Percentiles rank a stretch among this genome's conserved stretches.
Evolutionary conservation across 2,329 filamentous ascomycete species (phyloP).

Genomic region (Trichophyton benhamiae): DNA sequence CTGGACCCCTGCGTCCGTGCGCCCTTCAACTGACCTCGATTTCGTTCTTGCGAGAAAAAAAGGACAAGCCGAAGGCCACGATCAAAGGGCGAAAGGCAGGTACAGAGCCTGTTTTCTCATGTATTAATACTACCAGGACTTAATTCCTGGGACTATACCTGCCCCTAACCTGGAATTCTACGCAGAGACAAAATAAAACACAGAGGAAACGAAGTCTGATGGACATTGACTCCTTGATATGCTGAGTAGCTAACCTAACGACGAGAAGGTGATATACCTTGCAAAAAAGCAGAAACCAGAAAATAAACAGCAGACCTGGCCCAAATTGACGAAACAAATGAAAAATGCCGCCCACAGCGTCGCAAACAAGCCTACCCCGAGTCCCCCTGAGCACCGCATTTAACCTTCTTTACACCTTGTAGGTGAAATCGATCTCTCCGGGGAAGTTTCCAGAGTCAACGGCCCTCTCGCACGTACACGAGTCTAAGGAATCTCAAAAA

Average conservation of each 20-base stretch:
- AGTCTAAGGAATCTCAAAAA: conserved; percentile 34
- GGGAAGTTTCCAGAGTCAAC: conserved; percentile 50
- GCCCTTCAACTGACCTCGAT: background rate
- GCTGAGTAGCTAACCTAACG: background rate
- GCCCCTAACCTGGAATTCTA: background rate
- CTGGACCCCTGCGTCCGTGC: background rate
- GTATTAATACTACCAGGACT: background rate
- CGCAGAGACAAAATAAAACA: background rate
- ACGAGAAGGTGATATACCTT: too few relatives aligned
- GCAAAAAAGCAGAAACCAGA: background rate
- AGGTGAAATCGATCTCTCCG: conserved; percentile 80
- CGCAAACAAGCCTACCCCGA: background rate
- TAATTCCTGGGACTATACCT: background rate
- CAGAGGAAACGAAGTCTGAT: background rate
- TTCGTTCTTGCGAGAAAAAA: background rate
- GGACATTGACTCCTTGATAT: background rate
- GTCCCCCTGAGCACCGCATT: background rate
- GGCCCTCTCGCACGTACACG: conserved; percentile 74
- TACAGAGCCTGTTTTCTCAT: background rate
- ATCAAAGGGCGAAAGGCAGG: background rate
- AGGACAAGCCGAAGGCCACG: background rate
- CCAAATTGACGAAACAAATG: background rate
- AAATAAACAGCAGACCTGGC: background rate
- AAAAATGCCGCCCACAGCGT: background rate
- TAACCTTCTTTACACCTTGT: conserved; percentile 32